These are phyloP conservation scores for Priceomyces melissophilus DNA, from an alignment of 805 yeast genomes.

Conservation along the genomic window DNA sequence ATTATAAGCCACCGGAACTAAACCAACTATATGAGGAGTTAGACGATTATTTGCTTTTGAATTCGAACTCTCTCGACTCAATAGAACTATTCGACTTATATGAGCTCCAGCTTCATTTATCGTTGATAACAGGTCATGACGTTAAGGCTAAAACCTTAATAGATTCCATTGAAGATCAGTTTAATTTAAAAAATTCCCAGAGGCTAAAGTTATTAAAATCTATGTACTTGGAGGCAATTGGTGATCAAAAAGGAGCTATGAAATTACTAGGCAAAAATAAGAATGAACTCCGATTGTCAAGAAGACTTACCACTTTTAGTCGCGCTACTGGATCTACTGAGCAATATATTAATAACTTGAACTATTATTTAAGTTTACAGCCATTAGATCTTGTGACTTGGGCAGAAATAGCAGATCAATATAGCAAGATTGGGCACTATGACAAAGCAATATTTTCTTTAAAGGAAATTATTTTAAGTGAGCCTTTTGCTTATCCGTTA, in stretches of 20 bases:
- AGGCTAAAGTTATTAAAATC: constrained; percentile 55
- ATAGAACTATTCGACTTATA: constrained; percentile 52
- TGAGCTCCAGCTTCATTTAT: constrained; percentile 69
- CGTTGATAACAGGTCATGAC: constrained; percentile 60
- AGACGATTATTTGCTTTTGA: constrained; percentile 25
- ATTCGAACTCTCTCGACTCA: constrained; percentile 35
- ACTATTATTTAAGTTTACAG: constrained; percentile 52
- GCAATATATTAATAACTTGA: constrained; percentile 54
- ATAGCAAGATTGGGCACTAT: constrained; percentile 56
- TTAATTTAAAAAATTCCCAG: constrained; percentile 50
- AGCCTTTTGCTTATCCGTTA: constrained; percentile 67
- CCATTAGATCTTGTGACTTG: constrained; percentile 78
- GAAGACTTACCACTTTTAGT: constrained; percentile 35
- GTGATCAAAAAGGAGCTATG: constrained; percentile 29
- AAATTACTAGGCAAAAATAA: constrained; percentile 24
- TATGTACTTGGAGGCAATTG: constrained; percentile 54
- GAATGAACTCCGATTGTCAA: constrained; percentile 34
- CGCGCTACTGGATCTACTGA: constrained; percentile 20
- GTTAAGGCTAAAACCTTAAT: constrained; percentile 65
- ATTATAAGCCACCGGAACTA: constrained; percentile 45
- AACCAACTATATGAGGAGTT: constrained; percentile 39
- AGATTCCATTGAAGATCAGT: constrained; percentile 63
- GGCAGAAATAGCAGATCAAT: constrained; percentile 73
- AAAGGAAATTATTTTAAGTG: constrained; percentile 65
- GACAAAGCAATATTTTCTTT: constrained; percentile 64